phyloP scores from a whole-genome alignment of 352 stramenopile genomes.

The Phytopythium chamaehyphon region DNA sequence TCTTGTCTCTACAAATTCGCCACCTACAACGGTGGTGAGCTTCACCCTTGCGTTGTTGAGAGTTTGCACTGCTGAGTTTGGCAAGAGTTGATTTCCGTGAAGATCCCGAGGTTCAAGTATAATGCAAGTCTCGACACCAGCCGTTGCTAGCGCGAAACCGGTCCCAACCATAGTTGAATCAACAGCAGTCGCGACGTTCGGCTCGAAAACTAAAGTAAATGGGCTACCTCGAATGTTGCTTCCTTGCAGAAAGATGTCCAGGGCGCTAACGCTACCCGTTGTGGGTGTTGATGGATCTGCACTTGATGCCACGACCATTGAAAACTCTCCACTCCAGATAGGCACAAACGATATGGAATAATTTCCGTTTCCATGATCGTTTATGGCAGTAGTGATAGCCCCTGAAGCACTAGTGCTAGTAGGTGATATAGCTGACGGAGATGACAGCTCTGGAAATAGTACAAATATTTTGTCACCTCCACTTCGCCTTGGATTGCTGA shows the following conservation, averaged over 20 bases:
- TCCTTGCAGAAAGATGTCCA: slow-evolving; percentile 27
- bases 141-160: slow-evolving; percentile 28
- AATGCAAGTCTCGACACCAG: slow-evolving; percentile 27
- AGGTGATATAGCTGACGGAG: not conserved
- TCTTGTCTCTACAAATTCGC: slow-evolving; percentile 2
- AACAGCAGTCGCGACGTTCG: slow-evolving; percentile 20
- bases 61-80: slow-evolving; percentile 3
- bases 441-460: slow-evolving; percentile 26
- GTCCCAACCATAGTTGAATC: slow-evolving; percentile 29
- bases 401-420: slow-evolving; percentile 6
- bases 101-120: slow-evolving; percentile 38
- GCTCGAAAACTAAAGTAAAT: slow-evolving; percentile 37
- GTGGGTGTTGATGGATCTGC: slow-evolving; percentile 11
- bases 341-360: slow-evolving; percentile 37
- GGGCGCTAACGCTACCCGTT: slow-evolving; percentile 12
- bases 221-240: slow-evolving; percentile 39
- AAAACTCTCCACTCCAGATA: slow-evolving; percentile 30
- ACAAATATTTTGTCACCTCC: slow-evolving; percentile 40
- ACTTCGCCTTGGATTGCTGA: slow-evolving; percentile 24
- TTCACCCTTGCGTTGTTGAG: slow-evolving; percentile 10
- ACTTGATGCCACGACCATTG: slow-evolving; percentile 35
- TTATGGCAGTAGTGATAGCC: slow-evolving; percentile 16
- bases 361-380: slow-evolving; percentile 31
- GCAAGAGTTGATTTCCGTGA: slow-evolving; percentile 20
- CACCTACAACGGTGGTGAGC: not conserved